Base-by-base conservation (phyloP, 352 stramenopile species). In the Phytophthora sp. region DNA sequence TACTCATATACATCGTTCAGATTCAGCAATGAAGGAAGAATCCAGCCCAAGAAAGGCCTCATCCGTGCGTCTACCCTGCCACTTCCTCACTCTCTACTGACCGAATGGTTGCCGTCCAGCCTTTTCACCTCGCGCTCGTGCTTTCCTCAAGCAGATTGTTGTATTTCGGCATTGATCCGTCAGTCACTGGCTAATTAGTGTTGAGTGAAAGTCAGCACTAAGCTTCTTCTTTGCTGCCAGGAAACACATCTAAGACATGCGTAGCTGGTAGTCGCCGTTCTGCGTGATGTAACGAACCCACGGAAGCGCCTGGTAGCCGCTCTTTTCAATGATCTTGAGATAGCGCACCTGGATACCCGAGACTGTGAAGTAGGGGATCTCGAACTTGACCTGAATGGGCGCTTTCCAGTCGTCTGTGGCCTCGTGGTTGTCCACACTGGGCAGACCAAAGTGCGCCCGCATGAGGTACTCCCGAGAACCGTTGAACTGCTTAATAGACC, bases 291-390 rank as follows among this genome's bases (percentile, higher is more conserved):
- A 99, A 49, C 96, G 88, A 52, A 99, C 98, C 98, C 98, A 99
- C 53, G 97, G 98, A 56, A 99, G 80, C 44, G 98, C 97, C 77
- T 99, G 94, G 86, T 99, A 99, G 29, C 98, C 98, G 76, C 91
- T 99, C 80, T 98, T 99, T 84, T 99, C 98, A 76, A 99, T 99
- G 76, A 99, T 99, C 88, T 99, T 99, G 55, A 99, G 88, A 88
- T 99, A 99, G 45, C 98, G 94, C 55, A 99, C 98, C 74, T 99
- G 97, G 66, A 99, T 98, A 26, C 97, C 96, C 56, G 91, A 98
- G 38, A 99, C 96, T 29, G 93, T 98, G 61, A 98, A 98, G 76
- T 97, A 97, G 29, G 93, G 93, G 57, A 98, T 97, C 76, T 98
- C 96, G 77, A 99, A 99, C 71, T 99, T 98, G 57, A 99, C 94